Evolutionary conservation across 2,329 filamentous ascomycete species (phyloP), one percentile per base, ranked within the genome.

Genomic region (Monosporascus cannonballus): DNA sequence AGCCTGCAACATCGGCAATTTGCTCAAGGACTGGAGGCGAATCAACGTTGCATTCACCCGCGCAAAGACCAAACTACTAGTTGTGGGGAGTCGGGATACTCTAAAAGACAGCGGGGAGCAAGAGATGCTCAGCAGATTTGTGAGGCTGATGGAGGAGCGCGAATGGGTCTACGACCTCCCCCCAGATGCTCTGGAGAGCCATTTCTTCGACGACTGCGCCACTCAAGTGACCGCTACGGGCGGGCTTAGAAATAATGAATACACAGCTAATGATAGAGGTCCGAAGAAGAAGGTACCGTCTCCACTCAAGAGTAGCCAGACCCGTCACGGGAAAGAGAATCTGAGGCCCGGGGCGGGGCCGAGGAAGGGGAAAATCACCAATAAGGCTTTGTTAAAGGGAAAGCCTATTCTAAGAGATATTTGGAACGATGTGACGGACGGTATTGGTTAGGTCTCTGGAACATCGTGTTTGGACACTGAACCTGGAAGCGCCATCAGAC

Each of bases 21-120:
- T 99, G 46, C 76, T 99, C 27, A 89, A 87, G 55, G 94, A 99
- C 69, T 95, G 91, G 88, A 78, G 94, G 51, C 77, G 94, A 48
- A 91, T 99, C 67, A 99, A 99, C 62, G 94, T 99, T 3, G 94
- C 94, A 0, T 89, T 99, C 58, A 99, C 94, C 4, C 80, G 94
- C 27, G 94, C 94, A 22, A 89, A 92, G 67, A 94, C 88, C 0
- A 99, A 99, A 73, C 74, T 99, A 37, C 77, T 99, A 1, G 87
- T 99, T 14, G 71, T 99, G 0, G 94, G 94, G 9, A 95, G 89
- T 68, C 82, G 83, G 64, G 78, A 76, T 52, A 99, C 94, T 1
- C 74, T 99, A 3, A 90, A 87, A 77, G 76, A 83, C 11, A 79
- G 86, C 50, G 85, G 76, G n/a, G 73, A 74, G 25, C 85, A 89